phyloP scores from a whole-genome alignment of 139 green algal genomes.

The Picochlorum sp. region DNA sequence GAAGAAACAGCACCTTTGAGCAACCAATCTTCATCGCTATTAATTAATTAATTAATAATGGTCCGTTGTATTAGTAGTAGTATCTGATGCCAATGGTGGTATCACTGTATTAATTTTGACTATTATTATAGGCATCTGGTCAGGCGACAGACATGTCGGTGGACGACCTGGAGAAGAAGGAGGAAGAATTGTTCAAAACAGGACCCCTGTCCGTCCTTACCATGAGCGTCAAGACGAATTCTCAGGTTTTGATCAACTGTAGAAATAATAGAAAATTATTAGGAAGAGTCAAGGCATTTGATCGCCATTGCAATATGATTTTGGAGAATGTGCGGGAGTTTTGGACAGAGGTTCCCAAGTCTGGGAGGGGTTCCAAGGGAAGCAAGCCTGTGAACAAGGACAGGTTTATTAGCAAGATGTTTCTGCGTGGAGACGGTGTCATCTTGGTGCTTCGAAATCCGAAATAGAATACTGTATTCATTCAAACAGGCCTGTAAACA shows the following conservation, averaged over 20 bases:
- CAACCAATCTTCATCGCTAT: too few relatives aligned
- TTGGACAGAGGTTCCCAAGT: constrained; percentile 96
- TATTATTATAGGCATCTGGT: not conserved
- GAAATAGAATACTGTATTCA: constrained; percentile 44
- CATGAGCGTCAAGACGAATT: constrained; percentile 91
- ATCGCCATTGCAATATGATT: constrained; percentile 99
- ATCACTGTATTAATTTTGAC: too few relatives aligned
- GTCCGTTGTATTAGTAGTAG: too few relatives aligned
- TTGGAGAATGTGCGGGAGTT: constrained; percentile 99
- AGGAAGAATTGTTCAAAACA: constrained; percentile 85
- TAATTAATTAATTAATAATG: too few relatives aligned
- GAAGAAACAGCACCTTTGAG: too few relatives aligned
- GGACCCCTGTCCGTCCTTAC: constrained; percentile 92
- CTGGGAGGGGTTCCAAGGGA: constrained; percentile 78
- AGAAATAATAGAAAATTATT: constrained; percentile 98
- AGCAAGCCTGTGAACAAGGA: constrained; percentile 92
- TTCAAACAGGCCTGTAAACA: constrained; percentile 31
- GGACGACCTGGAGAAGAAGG: constrained; percentile 82
- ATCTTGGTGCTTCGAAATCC: constrained; percentile 95
- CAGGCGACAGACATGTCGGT: constrained; percentile 29
- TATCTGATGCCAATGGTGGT: too few relatives aligned
- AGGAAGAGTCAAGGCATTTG: constrained; percentile 94
- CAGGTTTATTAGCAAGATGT: constrained; percentile 97
- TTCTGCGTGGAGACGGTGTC: constrained; percentile 92
- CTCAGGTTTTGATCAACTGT: constrained; percentile 97